Base-by-base conservation (phyloP, 2,329 filamentous ascomycete species). In the Pseudocercospora musae region DNA sequence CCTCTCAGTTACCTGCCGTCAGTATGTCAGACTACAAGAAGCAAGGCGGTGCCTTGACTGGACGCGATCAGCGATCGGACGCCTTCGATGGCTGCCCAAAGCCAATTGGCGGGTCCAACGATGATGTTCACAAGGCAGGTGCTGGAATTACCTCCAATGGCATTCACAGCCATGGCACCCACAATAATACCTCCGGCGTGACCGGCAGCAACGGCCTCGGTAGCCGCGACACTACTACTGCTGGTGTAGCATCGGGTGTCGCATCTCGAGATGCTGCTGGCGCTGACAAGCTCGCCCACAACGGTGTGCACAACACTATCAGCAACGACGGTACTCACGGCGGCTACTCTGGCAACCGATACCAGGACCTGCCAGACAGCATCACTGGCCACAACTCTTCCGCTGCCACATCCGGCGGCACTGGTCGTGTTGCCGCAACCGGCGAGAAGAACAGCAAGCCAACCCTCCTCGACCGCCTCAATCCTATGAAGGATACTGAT, bases 1-100 rank as follows among this genome's bases (percentile, higher is more conserved):
- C 86, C 1, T 86, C 87, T 0, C 80, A 84, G 2, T 80, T 91
- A 0, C 88, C 89, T 1, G 75, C 84, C 10, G 86, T 90, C 72
- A 85, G 79, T 37, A 80, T 91, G 72, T 78, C 81, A 0, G 87
- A 92, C 68, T 91, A 89, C 73, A 82, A 81, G 76, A 72, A 76
- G 62, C 74, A 82, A 57, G 85, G 85, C 13, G 85, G 85, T 48
- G 75, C 77, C 1, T 74, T 89, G 0, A 74, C 75, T 10, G 84
- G 86, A 2, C 79, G 82, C 37, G 81, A 84, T 46, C 80, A 85
- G 70, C 81, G 82, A 15, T 80, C 84, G 53, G 84, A 86, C 56
- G 83, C 83, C 40, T 89, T 87, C 62, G 81, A 84, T 46, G 87
- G 88, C 11, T 58, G 58, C 62, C 62, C 62, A 37, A 56, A 57